phyloP scores from a whole-genome alignment of 2,329 filamentous ascomycete genomes.

The Ascomycota sp. region DNA sequence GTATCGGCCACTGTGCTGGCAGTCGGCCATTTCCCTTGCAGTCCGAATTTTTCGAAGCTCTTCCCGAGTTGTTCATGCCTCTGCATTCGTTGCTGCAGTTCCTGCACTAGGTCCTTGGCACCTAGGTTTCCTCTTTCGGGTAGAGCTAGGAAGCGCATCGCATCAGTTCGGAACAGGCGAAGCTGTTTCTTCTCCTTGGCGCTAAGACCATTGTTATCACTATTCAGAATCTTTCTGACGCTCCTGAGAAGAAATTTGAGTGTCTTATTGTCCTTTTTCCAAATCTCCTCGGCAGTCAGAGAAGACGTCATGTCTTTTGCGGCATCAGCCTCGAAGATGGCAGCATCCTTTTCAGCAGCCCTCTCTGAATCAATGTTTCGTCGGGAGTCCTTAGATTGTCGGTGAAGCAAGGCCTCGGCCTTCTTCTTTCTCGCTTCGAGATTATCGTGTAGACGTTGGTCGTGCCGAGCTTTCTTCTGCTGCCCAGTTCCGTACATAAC shows the following conservation, averaged over 20 bases:
- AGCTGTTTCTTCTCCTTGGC: constrained; percentile 59
- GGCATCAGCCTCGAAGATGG: too few relatives aligned
- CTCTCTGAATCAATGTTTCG: too few relatives aligned
- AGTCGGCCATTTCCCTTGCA: constrained; percentile 5
- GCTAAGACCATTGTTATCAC: constrained; percentile 29
- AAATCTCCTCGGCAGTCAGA: constrained; percentile 7
- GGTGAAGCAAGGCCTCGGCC: too few relatives aligned
- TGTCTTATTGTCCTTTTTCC: constrained; percentile 7
- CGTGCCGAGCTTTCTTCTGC: constrained; percentile 29
- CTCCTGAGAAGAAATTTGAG: constrained; percentile 11
- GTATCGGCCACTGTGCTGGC: too few relatives aligned
- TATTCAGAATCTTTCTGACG: constrained; percentile 15
- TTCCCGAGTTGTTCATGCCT: constrained; percentile 12
- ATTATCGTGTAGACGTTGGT: constrained; percentile 7
- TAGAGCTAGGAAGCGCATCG: constrained; percentile 36
- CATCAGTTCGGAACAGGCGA: constrained; percentile 46
- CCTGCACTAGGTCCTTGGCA: constrained; percentile 10
- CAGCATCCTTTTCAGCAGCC: too few relatives aligned
- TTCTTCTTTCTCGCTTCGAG: constrained; percentile 9
- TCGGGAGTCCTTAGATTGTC: too few relatives aligned
- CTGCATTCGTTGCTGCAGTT: constrained; percentile 13
- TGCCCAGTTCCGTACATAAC: constrained; percentile 77
- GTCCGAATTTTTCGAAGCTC: constrained; percentile 10
- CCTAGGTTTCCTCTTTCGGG: constrained; percentile 12
- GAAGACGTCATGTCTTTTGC: too few relatives aligned